Evolutionary conservation across 1,284 basidiomycete species (phyloP).

Genomic region (Cutaneotrichosporon cavernicola): DNA sequence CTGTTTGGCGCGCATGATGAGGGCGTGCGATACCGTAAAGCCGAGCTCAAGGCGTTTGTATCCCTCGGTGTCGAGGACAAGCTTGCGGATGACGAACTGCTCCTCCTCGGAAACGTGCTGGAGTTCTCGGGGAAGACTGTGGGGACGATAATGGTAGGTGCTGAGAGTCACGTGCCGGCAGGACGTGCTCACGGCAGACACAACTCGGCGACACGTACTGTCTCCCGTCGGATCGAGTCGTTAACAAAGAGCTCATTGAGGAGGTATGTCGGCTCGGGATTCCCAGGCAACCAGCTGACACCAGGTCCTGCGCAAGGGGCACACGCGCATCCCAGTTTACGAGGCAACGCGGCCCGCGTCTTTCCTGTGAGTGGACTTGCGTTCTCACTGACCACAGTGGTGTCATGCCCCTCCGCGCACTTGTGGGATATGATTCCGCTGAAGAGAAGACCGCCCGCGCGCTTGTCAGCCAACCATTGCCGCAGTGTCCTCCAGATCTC

Average conservation of each 20-base stretch:
- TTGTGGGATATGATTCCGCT: constrained; percentile 81
- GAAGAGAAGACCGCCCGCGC: constrained; percentile 68
- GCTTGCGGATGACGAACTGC: constrained; percentile 78
- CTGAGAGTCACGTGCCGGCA: neutral
- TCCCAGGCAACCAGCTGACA: neutral
- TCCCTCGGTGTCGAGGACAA: constrained; percentile 66
- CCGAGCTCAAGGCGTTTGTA: constrained; percentile 85
- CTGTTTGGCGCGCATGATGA: constrained; percentile 55
- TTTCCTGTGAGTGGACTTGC: constrained; percentile 31
- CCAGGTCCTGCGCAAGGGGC: constrained; percentile 29
- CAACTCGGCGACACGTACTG: constrained; percentile 55
- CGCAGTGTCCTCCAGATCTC: constrained; percentile 57
- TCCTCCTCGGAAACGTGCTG: constrained; percentile 77
- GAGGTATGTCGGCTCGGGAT: constrained; percentile 57
- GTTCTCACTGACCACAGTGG: constrained; percentile 20
- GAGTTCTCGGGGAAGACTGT: constrained; percentile 80
- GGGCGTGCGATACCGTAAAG: constrained; percentile 78
- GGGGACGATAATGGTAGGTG: constrained; percentile 66
- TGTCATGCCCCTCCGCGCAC: constrained; percentile 40
- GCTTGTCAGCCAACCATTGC: constrained; percentile 71
- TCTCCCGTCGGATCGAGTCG: constrained; percentile 53
- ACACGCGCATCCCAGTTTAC: constrained; percentile 84
- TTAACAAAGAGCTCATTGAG: constrained; percentile 66
- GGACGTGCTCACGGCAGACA: constrained; percentile 36
- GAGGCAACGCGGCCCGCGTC: constrained; percentile 67